Percentiles rank a stretch among this genome's conserved stretches.
Evolutionary conservation across 257 asterid species (phyloP).

Genomic region (Leonotis leonurus): DNA sequence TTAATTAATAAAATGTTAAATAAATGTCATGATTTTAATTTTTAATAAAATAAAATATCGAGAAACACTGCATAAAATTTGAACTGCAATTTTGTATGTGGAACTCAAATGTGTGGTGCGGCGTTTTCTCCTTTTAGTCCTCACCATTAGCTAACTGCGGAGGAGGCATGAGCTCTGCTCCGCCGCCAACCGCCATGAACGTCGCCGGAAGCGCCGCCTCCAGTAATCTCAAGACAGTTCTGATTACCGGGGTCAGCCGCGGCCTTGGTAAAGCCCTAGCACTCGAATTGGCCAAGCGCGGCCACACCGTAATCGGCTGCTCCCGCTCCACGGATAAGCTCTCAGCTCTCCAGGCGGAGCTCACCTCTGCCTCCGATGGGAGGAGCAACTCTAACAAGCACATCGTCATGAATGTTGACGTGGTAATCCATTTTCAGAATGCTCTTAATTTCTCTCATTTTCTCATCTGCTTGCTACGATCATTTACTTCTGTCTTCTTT

Average conservation of each 20-base stretch:
- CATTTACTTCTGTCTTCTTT: background rate
- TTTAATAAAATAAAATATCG: too few relatives aligned
- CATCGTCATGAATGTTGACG: constrained; percentile 67
- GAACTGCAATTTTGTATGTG: background rate
- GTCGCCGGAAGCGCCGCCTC: constrained; percentile 27
- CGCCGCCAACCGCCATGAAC: constrained; percentile 30
- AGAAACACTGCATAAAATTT: background rate
- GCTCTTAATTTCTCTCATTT: background rate
- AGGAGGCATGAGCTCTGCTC: constrained; percentile 30
- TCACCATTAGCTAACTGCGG: background rate
- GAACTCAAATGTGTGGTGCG: background rate
- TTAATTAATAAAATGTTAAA: too few relatives aligned
- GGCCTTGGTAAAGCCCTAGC: constrained; percentile 95
- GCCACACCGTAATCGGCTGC: constrained; percentile 89
- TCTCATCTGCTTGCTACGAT: background rate
- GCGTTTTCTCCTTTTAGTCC: background rate
- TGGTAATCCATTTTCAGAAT: constrained; percentile 39
- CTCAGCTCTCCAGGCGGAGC: constrained; percentile 62
- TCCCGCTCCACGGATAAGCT: constrained; percentile 77
- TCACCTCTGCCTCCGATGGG: constrained; percentile 39
- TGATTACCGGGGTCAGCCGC: constrained; percentile 85
- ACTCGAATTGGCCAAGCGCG: constrained; percentile 73
- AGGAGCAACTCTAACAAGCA: constrained; percentile 35
- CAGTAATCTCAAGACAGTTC: constrained; percentile 39
- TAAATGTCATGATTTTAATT: too few relatives aligned